Evolutionary conservation across 306 rosid species (phyloP).

Genomic region (Begonia peltatifolia): DNA sequence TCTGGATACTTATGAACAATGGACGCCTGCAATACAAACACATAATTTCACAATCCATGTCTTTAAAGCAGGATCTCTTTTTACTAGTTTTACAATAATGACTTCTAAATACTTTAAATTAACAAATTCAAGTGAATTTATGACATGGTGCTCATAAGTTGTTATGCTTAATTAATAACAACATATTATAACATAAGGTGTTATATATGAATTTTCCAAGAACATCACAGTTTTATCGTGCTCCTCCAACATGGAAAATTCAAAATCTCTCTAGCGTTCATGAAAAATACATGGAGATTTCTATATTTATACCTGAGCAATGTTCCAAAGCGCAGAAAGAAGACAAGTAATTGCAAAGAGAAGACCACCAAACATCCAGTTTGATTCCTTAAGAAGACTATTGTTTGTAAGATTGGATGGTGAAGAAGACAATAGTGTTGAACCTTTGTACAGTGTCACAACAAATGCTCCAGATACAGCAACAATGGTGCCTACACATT

Average conservation of each 20-base stretch:
- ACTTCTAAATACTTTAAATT: no score
- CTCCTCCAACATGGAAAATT: no score
- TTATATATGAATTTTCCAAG: no score
- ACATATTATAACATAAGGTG: not conserved
- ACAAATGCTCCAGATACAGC: constrained; percentile 33
- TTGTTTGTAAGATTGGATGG: not conserved
- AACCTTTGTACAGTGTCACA: constrained; percentile 27
- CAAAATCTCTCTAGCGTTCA: not conserved
- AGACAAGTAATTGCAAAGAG: constrained; percentile 17
- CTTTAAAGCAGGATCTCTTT: not conserved
- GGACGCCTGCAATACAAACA: constrained; percentile 8
- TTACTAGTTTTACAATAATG: not conserved
- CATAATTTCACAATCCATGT: not conserved
- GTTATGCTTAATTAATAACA: no score
- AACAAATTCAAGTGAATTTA: no score
- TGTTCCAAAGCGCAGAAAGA: constrained; percentile 24
- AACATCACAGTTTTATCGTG: not conserved
- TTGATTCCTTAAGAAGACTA: constrained; percentile 4
- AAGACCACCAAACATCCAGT: constrained; percentile 27
- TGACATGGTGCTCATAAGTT: no score
- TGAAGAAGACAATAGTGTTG: constrained; percentile 9
- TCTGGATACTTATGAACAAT: constrained; percentile 23
- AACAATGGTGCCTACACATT: constrained; percentile 30
- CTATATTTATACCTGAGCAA: constrained; percentile 19
- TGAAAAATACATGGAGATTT: not conserved